Evolutionary conservation across 352 stramenopile species (phyloP), one percentile per base, ranked within the genome.

Genomic region (Globisporangium cederbergense): DNA sequence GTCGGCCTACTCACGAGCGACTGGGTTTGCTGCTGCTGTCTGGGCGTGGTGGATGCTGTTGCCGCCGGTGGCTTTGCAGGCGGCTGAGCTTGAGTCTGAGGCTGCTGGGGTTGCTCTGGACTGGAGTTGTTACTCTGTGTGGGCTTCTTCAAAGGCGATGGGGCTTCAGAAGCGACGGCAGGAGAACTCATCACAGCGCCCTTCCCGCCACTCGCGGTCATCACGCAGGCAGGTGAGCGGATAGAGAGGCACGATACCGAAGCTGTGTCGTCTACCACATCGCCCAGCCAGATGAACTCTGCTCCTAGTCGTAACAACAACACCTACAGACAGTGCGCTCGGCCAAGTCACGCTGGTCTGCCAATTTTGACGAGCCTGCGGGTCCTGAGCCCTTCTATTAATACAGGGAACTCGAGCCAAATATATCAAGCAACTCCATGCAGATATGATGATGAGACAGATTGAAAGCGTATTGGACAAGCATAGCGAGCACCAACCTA

Each of bases 401-500:
- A 42, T 42, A 42, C 36, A 42, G 14, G 34, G 8, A 11, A 2
- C 7, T 10, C 34, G 9, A 42, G 8, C 36, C 36, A 42, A 42
- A 42, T 42, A 42, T 16, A 42, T 16, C 36, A 42, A 11, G 25
- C 25, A 28, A 1, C 36, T 42, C 9, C 2, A 42, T 42, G 36
- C n/a, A 94, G 81, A 64, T 94, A 76, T 10, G 36, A 42, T 42
- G 36, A 42, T 42, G 25, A 28, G 25, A 42, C 36, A 14, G 13
- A 42, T 42, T 42, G 9, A 42, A 42, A 36, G 7, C 4, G 32
- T 8, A 36, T 36, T 36, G 32, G 7, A 36, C 32, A 5, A 36
- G 46, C 83, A 91, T 18, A 60, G n/a, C 4, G 36, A 16, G 36
- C 30, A 91, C 71, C 54, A 91, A 90, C 0, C 82, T 79, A n/a